phyloP scores from a whole-genome alignment of 108 stramenopile species.

The Phaeodactylum tricornutum region DNA sequence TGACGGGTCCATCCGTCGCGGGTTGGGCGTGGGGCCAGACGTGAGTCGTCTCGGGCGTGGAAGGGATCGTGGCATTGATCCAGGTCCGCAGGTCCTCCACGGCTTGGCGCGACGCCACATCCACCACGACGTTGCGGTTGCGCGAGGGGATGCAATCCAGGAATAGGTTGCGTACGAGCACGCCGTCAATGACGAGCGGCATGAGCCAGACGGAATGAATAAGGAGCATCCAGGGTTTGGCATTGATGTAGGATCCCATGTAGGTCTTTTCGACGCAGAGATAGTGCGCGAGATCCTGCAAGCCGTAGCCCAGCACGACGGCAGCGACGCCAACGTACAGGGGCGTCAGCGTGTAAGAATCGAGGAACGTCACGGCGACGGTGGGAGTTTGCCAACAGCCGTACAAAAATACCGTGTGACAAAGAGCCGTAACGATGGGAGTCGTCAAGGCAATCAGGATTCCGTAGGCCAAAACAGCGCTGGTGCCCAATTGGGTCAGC shows the following conservation, averaged over 20 bases:
- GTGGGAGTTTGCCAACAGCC: slow-evolving; percentile 14
- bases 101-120: slow-evolving; percentile 27
- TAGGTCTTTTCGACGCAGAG: slow-evolving; percentile 29
- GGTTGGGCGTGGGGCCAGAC: slow-evolving; percentile 45
- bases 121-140: slow-evolving; percentile 28
- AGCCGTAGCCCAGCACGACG: slow-evolving; percentile 29
- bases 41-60: slow-evolving; percentile 35
- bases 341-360: background rate
- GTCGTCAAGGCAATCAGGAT: slow-evolving; percentile 18
- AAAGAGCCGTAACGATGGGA: slow-evolving; percentile 23
- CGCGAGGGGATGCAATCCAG: slow-evolving; percentile 26
- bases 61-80: slow-evolving; percentile 28
- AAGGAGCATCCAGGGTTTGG: slow-evolving; percentile 28
- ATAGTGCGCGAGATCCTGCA: slow-evolving; percentile 38
- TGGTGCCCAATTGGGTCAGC: background rate
- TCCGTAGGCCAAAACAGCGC: slow-evolving; percentile 20
- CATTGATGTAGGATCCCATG: slow-evolving; percentile 27
- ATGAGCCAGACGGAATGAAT: slow-evolving; percentile 41
- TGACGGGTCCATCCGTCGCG: slow-evolving; percentile 22
- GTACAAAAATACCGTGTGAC: slow-evolving; percentile 31
- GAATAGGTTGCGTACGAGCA: slow-evolving; percentile 28
- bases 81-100: slow-evolving; percentile 31
- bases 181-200: slow-evolving; percentile 35
- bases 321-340: slow-evolving; percentile 10
- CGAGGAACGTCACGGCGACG: background rate